phyloP scores from a whole-genome alignment of 2,329 filamentous ascomycete species.

The Phoma sp. region DNA sequence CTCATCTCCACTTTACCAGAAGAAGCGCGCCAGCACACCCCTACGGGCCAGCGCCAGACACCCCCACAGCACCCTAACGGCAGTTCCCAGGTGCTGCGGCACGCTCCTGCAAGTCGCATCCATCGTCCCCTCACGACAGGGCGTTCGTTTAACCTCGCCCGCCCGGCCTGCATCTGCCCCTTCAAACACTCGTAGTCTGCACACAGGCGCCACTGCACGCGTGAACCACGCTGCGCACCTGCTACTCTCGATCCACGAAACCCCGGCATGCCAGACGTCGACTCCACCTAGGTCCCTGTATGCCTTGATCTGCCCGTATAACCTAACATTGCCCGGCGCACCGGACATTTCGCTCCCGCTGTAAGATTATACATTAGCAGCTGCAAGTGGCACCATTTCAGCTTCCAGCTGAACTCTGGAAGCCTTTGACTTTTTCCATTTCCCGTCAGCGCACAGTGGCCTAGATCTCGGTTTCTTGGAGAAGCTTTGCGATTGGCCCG shows the following conservation, averaged over 20 bases:
- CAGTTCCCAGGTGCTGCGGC: slow-evolving; percentile 44
- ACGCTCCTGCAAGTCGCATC: slow-evolving; percentile 39
- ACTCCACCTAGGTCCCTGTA: slow-evolving; percentile 45
- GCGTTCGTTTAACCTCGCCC: slow-evolving; percentile 31
- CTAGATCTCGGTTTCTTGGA: slow-evolving; percentile 28
- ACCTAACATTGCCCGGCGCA: slow-evolving; percentile 41
- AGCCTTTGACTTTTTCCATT: slow-evolving; percentile 18
- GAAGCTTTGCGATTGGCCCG: slow-evolving; percentile 35
- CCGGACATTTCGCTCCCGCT: slow-evolving; percentile 45
- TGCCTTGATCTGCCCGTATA: slow-evolving; percentile 46
- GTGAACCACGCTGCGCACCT: slow-evolving; percentile 45
- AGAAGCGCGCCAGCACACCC: slow-evolving; percentile 23
- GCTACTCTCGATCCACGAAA: slow-evolving; percentile 19
- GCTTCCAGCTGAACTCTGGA: slow-evolving; percentile 21
- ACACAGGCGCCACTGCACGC: slow-evolving; percentile 39
- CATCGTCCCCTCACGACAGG: slow-evolving; percentile 20
- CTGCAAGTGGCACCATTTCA: slow-evolving; percentile 25
- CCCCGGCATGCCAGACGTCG: slow-evolving; percentile 42
- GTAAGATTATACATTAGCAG: slow-evolving; percentile 36
- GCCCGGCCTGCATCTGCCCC: slow-evolving; percentile 25
- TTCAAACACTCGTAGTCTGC: slow-evolving; percentile 31
- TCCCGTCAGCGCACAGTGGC: slow-evolving; percentile 19
- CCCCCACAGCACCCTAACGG: slow-evolving; percentile 43
- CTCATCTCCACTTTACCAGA: slow-evolving; percentile 26
- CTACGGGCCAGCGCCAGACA: slow-evolving; percentile 31